Conservation (phyloP, 345 rosid genomes). For the Cardamine resedifolia region DNA sequence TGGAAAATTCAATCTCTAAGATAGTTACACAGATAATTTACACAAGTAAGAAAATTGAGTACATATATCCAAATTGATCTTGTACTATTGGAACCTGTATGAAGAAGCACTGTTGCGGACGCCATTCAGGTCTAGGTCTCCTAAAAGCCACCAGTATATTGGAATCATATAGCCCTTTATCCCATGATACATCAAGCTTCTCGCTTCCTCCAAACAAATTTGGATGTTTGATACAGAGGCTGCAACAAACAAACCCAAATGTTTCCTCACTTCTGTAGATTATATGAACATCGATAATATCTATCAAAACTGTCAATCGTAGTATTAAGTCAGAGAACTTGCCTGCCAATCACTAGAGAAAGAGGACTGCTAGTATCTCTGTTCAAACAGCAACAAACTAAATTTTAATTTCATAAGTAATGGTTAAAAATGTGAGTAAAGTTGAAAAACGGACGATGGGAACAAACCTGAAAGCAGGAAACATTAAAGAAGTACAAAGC, state of each 20-base stretch:
- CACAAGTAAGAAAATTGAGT: background rate
- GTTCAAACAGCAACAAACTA: conserved; percentile 20
- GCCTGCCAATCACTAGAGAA: conserved; percentile 94
- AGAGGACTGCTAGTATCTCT: conserved; percentile 73
- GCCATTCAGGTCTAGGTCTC: conserved; percentile 95
- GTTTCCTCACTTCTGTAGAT: background rate
- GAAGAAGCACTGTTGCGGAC: conserved; percentile 81
- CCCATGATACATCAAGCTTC: conserved; percentile 94
- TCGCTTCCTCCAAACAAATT: conserved; percentile 98
- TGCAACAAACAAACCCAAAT: conserved; percentile 43
- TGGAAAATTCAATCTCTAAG: background rate
- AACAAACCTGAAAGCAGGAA: conserved; percentile 75
- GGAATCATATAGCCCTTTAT: conserved; percentile 88
- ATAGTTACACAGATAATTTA: background rate
- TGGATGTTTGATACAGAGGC: conserved; percentile 90
- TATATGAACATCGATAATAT: background rate
- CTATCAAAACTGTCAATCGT: conserved; percentile 1
- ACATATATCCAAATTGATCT: background rate
- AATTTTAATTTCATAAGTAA: background rate
- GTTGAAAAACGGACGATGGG: background rate
- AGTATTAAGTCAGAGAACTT: conserved; percentile 13
- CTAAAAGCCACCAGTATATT: conserved; percentile 77
- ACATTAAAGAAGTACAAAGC: conserved; percentile 85
- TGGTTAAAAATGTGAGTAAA: background rate
- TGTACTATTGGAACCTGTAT: conserved; percentile 52